A percentile compares a stretch with the other conserved stretches of the same genome.
Conservation (phyloP, 495 filamentous ascomycete species). For the Penicillium egyptiacum region DNA sequence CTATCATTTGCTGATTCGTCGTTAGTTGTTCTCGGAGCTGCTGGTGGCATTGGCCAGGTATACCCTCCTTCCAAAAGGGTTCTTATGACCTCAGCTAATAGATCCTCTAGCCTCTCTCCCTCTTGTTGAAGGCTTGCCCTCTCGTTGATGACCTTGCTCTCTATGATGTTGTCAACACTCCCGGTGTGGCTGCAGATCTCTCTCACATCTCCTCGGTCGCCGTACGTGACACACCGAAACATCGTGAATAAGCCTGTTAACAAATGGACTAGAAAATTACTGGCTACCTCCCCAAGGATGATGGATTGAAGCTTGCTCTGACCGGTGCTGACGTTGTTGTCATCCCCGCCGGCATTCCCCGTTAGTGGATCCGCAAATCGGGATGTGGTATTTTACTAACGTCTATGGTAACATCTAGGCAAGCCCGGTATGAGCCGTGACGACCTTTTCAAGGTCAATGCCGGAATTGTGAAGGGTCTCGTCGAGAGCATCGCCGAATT, state of each 20-base stretch:
- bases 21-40: conserved; percentile 88
- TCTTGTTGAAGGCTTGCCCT: conserved; percentile 84
- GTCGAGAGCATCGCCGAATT: conserved; percentile 81
- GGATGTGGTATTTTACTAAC: conserved; percentile 13
- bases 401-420: conserved; percentile 51
- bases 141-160: conserved; percentile 87
- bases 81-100: conserved; percentile 11
- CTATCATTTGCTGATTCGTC: not conserved
- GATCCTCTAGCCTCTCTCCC: conserved; percentile 78
- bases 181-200: conserved; percentile 91
- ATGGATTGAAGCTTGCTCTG: conserved; percentile 83
- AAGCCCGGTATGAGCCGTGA: conserved; percentile 99
- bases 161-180: conserved; percentile 99
- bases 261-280: conserved; percentile 69
- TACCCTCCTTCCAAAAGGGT: not conserved
- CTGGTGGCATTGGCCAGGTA: conserved; percentile 98
- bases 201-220: conserved; percentile 95
- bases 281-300: conserved; percentile 85
- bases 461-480: conserved; percentile 86
- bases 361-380: conserved; percentile 55
- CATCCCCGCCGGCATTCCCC: conserved; percentile 96
- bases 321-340: conserved; percentile 92
- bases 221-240: conserved; percentile 54
- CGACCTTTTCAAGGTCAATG: conserved; percentile 98
- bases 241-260: conserved; percentile 16